Conservation (phyloP, 2,329 filamentous ascomycete species). For the Furcasterigmium sp. region DNA sequence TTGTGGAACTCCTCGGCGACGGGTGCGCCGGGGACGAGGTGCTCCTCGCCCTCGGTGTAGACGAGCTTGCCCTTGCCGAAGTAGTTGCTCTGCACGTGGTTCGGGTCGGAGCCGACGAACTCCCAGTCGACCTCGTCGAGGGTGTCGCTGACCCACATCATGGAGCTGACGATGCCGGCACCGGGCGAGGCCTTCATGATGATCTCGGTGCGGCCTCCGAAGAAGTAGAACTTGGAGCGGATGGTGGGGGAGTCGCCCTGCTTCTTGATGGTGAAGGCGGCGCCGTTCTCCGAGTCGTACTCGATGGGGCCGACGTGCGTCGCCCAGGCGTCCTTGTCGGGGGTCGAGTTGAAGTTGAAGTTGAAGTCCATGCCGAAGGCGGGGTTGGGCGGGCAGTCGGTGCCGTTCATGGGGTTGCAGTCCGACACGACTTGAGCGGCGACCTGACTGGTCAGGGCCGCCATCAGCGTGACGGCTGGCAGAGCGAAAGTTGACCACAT, state of each 20-base stretch:
- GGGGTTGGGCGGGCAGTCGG: constrained; percentile 62
- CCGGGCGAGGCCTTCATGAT: constrained; percentile 72
- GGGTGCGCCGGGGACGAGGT: constrained; percentile 42
- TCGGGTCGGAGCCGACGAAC: constrained; percentile 64
- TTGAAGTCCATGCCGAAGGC: constrained; percentile 62
- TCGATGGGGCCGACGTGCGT: constrained; percentile 60
- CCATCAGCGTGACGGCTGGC: constrained; percentile 33
- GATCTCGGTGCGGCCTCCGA: constrained; percentile 76
- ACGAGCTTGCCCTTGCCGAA: constrained; percentile 70
- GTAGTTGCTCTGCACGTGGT: constrained; percentile 66
- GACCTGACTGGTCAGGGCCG: constrained; percentile 38
- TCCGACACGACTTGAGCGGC: constrained; percentile 69
- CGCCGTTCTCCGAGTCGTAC: constrained; percentile 58
- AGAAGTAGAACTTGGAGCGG: constrained; percentile 76
- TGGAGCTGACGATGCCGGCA: constrained; percentile 70
- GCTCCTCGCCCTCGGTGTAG: constrained; percentile 56
- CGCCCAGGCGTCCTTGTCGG: constrained; percentile 59
- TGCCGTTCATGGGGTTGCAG: constrained; percentile 71
- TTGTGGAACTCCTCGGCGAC: constrained; percentile 63
- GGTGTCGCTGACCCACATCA: constrained; percentile 79
- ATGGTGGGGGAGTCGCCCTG: constrained; percentile 75
- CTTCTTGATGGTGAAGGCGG: constrained; percentile 65
- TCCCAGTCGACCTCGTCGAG: constrained; percentile 89
- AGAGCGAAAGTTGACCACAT: constrained; percentile 18
- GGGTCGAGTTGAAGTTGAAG: constrained; percentile 61